These are phyloP conservation scores for Naganishia albida DNA, from an alignment of 1,284 basidiomycete genomes.

Conservation along the genomic window DNA sequence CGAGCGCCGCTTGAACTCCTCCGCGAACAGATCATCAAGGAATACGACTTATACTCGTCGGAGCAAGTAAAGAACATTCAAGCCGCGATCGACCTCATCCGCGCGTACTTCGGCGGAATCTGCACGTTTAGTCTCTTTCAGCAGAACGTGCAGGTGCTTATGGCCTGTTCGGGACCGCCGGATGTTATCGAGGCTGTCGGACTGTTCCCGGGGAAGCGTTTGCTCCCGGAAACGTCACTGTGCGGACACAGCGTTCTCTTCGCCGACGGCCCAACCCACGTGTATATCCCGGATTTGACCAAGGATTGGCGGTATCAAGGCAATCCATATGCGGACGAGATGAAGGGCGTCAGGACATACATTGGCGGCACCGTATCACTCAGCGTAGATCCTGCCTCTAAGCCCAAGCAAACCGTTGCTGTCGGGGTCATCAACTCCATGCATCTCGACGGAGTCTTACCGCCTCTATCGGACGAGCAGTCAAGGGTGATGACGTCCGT, in stretches of 20 bases:
- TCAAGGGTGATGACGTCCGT: constrained; percentile 35
- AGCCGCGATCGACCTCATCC: constrained; percentile 26
- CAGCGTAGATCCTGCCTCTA: constrained; percentile 14
- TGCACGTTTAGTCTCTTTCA: constrained; percentile 39
- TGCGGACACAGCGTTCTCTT: constrained; percentile 40
- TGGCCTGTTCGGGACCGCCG: constrained; percentile 33
- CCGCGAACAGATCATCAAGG: constrained; percentile 36
- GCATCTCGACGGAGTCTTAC: constrained; percentile 29
- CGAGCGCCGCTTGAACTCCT: constrained; percentile 36
- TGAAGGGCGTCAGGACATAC: constrained; percentile 11
- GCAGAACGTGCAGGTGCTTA: constrained; percentile 35
- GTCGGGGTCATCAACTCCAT: constrained; percentile 37
- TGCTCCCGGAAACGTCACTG: constrained; percentile 36
- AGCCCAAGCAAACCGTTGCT: constrained; percentile 19
- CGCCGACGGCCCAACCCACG: neutral
- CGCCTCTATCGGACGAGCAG: constrained; percentile 28
- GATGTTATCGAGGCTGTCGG: constrained; percentile 26
- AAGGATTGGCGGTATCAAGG: constrained; percentile 38
- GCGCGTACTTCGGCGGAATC: constrained; percentile 34
- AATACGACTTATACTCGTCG: constrained; percentile 38
- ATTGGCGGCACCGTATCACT: constrained; percentile 13
- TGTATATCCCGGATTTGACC: constrained; percentile 34
- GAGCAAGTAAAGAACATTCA: constrained; percentile 39
- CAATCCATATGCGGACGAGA: constrained; percentile 36
- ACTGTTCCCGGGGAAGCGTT: constrained; percentile 29